Conservation (phyloP, 2,329 filamentous ascomycete genomes). For the Tolypocladium amazonense region DNA sequence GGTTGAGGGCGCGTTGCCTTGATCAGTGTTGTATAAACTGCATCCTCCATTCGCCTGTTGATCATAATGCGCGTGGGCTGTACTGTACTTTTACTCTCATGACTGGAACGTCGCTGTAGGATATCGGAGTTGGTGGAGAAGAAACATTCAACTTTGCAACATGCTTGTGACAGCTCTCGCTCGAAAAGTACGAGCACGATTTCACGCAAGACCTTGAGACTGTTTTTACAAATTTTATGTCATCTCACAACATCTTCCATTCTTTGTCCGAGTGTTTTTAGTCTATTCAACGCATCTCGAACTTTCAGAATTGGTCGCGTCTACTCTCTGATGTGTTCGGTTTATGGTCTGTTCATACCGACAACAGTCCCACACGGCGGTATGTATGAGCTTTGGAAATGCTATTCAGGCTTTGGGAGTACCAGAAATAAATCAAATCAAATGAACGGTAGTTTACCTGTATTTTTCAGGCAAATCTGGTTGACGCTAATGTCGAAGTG, state of each 20-base stretch:
- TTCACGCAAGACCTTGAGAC: too few species aligned
- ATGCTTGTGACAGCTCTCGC: background rate
- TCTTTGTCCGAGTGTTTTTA: too few species aligned
- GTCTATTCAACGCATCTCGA: too few species aligned
- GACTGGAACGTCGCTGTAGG: slow-evolving; percentile 4
- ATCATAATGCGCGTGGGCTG: slow-evolving; percentile 9
- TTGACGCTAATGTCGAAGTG: background rate
- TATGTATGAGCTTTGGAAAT: background rate
- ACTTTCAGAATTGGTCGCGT: too few species aligned
- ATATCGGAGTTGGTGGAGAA: background rate
- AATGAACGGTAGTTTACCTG: too few species aligned
- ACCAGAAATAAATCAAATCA: background rate
- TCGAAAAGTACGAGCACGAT: background rate
- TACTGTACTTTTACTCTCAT: slow-evolving; percentile 19
- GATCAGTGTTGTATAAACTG: slow-evolving; percentile 1
- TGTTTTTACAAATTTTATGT: too few species aligned
- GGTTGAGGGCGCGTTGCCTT: slow-evolving; percentile 1
- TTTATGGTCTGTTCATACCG: too few species aligned
- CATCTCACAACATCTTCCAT: too few species aligned
- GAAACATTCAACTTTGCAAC: background rate
- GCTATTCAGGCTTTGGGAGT: rapidly evolving
- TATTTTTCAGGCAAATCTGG: background rate
- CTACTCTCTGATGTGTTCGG: too few species aligned
- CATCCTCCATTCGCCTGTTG: slow-evolving; percentile 5
- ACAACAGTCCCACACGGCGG: background rate